These are phyloP conservation scores for Trichoderma sp. DNA, from an alignment of 2,329 filamentous ascomycete species.

Conservation along the genomic window DNA sequence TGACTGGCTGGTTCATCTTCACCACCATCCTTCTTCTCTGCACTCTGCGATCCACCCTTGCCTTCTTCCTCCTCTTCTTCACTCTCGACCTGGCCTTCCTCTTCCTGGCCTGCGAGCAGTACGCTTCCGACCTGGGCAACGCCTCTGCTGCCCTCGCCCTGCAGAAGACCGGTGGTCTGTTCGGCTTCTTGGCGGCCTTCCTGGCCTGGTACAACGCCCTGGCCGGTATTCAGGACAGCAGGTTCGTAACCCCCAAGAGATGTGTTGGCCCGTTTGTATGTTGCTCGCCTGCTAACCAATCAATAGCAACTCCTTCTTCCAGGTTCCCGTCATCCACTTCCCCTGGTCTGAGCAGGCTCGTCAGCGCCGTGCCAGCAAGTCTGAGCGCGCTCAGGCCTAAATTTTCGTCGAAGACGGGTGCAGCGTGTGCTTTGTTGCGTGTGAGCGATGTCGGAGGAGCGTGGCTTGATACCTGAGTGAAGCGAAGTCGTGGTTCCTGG, in stretches of 20 bases:
- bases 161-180: conserved; percentile 73
- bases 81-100: conserved; percentile 76
- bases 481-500: conserved; percentile 15
- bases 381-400: conserved; percentile 35
- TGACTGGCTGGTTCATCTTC: conserved; percentile 84
- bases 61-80: conserved; percentile 78
- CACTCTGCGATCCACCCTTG: conserved; percentile 75
- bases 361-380: conserved; percentile 56
- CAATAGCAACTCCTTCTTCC: conserved; percentile 79
- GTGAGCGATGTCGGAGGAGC: conserved; percentile 23
- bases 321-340: conserved; percentile 90
- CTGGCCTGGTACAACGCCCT: conserved; percentile 86
- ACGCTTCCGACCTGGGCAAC: conserved; percentile 56
- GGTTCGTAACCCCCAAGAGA: conserved; percentile 47
- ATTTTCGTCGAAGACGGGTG: background rate
- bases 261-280: background rate
- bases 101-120: conserved; percentile 67
- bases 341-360: conserved; percentile 85
- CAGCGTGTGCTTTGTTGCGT: conserved; percentile 3
- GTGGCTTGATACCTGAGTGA: conserved; percentile 25
- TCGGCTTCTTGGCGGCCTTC: conserved; percentile 80
- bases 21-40: conserved; percentile 72
- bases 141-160: conserved; percentile 50
- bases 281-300: conserved; percentile 39
- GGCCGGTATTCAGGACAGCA: conserved; percentile 75